phyloP scores from a whole-genome alignment of 495 filamentous ascomycete genomes.

The Astrothelium subdiscretum region DNA sequence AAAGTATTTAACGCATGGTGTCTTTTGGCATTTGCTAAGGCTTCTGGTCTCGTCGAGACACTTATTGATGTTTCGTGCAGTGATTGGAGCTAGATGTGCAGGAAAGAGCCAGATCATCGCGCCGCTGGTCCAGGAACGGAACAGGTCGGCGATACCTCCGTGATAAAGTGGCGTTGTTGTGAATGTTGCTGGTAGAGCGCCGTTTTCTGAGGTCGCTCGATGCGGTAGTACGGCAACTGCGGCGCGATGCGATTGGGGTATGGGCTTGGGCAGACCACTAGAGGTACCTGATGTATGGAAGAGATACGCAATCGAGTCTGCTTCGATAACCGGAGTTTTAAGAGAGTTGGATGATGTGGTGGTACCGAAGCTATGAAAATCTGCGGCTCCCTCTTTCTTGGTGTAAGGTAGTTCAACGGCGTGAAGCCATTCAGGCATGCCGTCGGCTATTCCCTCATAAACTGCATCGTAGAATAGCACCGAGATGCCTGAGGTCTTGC shows the following conservation, averaged over 20 bases:
- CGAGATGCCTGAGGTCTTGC: conserved; percentile 25
- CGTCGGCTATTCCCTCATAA: conserved; percentile 18
- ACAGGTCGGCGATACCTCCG: conserved; percentile 47
- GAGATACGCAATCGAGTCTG: conserved; percentile 20
- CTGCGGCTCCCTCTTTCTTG: not conserved
- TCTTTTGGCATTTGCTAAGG: not conserved
- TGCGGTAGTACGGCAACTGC: conserved; percentile 39
- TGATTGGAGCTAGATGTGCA: conserved; percentile 36
- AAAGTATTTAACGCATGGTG: conserved; percentile 35
- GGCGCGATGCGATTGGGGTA: conserved; percentile 38
- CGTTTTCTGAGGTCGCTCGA: conserved; percentile 16
- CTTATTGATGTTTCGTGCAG: conserved; percentile 32
- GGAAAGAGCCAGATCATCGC: conserved; percentile 46
- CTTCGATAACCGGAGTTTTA: not conserved
- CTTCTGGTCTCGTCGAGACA: conserved; percentile 23
- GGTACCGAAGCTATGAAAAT: not conserved
- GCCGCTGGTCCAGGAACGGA: conserved; percentile 40
- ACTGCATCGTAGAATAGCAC: conserved; percentile 28
- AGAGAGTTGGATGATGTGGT: not conserved
- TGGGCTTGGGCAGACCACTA: conserved; percentile 42
- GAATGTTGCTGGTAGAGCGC: conserved; percentile 34
- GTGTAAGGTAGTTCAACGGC: not conserved
- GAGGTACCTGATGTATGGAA: conserved; percentile 39
- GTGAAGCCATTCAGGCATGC: not conserved
- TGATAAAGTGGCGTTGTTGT: conserved; percentile 52